These are phyloP conservation scores for Triticum monococcum DNA, from an alignment of 176 grass and related monocot species.

Conservation along the genomic window DNA sequence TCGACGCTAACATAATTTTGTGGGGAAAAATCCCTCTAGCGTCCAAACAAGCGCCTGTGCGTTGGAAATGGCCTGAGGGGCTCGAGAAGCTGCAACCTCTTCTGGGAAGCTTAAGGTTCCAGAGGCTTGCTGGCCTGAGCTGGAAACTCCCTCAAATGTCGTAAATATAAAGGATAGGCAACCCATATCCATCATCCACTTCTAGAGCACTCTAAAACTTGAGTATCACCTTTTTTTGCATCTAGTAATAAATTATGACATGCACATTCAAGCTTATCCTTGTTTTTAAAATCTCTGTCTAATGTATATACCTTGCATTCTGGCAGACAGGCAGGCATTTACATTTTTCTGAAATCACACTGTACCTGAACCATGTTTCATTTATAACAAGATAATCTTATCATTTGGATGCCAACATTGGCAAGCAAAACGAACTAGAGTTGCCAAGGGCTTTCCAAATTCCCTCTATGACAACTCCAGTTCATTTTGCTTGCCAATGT, in stretches of 20 bases:
- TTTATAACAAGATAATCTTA: background rate
- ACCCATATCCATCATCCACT: background rate
- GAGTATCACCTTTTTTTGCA: background rate
- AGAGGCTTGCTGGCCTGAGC: background rate
- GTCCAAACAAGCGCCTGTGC: too few species aligned
- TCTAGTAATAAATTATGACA: conserved; percentile 17
- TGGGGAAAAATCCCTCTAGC: too few species aligned
- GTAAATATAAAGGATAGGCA: background rate
- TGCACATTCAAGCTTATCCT: background rate
- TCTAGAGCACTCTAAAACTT: conserved; percentile 11
- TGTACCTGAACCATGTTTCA: background rate
- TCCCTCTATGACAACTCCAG: background rate
- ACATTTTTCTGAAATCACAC: background rate
- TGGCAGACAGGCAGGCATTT: background rate
- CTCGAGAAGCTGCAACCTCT: too few species aligned
- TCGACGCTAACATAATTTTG: too few species aligned
- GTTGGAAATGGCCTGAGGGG: too few species aligned
- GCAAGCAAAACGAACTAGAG: too few species aligned
- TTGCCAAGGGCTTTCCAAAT: background rate
- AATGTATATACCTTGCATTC: background rate
- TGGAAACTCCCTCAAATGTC: background rate
- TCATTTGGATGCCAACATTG: background rate
- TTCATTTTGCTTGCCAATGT: background rate
- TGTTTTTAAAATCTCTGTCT: background rate
- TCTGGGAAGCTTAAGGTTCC: background rate